Evolutionary conservation across 176 grass and related monocot genomes (phyloP), one percentile per base, ranked within the genome.

Genomic region (Puccinellia tenuiflora): DNA sequence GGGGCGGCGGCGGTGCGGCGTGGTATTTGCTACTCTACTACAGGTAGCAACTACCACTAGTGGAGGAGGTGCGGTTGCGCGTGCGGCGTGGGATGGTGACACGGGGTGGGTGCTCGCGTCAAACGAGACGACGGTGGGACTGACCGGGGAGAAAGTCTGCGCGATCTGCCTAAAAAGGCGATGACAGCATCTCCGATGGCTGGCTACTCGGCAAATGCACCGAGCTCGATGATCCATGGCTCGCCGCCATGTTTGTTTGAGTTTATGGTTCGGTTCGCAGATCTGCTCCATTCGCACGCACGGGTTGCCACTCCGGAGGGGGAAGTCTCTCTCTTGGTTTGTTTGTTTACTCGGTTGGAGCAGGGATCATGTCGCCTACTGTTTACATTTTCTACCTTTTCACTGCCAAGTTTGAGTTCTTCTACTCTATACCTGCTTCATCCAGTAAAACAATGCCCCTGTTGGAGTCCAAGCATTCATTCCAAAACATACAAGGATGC

Each of bases 31-130:
- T 28, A 30, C 24, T 50, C n/a, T n/a, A n/a, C n/a, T n/a, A n/a
- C n/a, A n/a, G n/a, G n/a, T n/a, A n/a, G n/a, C n/a, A n/a, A n/a
- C n/a, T n/a, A n/a, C n/a, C n/a, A n/a, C n/a, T n/a, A n/a, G n/a
- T n/a, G n/a, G n/a, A n/a, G n/a, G 10, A 28, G 17, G 71, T 46
- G 26, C 28, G 15, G 16, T 20, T 37, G 30, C 84, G 84, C 79
- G 59, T 86, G 84, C 80, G 84, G 84, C 65, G 37, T 10, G 47
- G 46, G 84, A 86, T 78, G 84, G 88, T 56, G 84, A 79, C 88
- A 20, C 50, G 50, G n/a, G n/a, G n/a, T n/a, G n/a, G 61, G 68
- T 79, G 84, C 66, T 40, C 66, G 53, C 84, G 78, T 67, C 59
- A 67, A 81, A 17, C 13, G 10, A 14, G 5, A 8, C 37, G 70